These are phyloP conservation scores for Quercus variabilis DNA, from an alignment of 306 rosid species.

Conservation along the genomic window DNA sequence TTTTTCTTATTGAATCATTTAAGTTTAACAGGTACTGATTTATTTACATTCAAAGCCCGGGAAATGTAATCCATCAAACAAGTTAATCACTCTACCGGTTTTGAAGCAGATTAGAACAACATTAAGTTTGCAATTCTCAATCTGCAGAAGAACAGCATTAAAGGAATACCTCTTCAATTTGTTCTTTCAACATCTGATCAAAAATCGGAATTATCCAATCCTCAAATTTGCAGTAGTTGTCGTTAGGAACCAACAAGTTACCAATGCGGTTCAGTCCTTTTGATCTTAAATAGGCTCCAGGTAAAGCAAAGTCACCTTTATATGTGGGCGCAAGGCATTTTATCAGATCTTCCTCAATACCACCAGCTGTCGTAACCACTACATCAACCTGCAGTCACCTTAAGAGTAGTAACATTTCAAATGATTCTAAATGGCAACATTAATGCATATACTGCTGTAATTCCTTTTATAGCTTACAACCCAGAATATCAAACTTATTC, in stretches of 20 bases:
- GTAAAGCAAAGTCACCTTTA: constrained; percentile 72
- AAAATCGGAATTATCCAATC: constrained; percentile 95
- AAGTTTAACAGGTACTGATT: neutral
- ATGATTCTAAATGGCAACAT: neutral
- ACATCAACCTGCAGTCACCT: constrained; percentile 63
- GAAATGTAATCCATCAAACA: neutral
- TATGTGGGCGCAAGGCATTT: constrained; percentile 94
- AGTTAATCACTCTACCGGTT: neutral
- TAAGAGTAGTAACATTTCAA: neutral
- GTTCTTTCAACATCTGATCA: constrained; percentile 88
- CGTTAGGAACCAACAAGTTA: constrained; percentile 89
- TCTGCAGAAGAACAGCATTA: neutral
- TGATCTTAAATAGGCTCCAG: constrained; percentile 71
- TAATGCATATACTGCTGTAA: neutral
- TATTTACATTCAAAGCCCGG: too few species aligned
- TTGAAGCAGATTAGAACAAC: neutral
- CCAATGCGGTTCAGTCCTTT: constrained; percentile 94
- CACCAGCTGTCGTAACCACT: constrained; percentile 87
- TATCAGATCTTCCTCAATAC: constrained; percentile 89
- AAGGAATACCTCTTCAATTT: constrained; percentile 52
- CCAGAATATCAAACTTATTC: neutral
- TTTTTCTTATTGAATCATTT: neutral
- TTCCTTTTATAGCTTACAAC: neutral
- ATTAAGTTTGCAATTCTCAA: neutral
- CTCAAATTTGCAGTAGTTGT: constrained; percentile 86